phyloP scores from a whole-genome alignment of 2,329 filamentous ascomycete genomes.

The Nothopassalora personata region DNA sequence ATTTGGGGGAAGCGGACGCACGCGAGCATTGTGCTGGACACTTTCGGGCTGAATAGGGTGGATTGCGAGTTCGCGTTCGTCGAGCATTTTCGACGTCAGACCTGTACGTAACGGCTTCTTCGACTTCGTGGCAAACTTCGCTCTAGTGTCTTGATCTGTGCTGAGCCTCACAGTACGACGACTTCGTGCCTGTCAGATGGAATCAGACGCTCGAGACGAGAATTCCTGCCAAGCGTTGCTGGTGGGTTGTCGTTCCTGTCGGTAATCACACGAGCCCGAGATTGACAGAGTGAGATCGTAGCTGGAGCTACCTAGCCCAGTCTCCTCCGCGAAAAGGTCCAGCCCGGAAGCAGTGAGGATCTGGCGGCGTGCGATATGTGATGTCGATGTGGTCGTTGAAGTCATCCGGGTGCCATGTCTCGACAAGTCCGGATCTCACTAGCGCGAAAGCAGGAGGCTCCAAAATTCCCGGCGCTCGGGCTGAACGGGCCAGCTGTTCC shows the following conservation, averaged over 20 bases:
- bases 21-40: constrained; percentile 75
- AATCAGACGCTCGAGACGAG: background rate
- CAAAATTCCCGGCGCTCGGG: background rate
- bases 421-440: too few relatives aligned
- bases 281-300: background rate
- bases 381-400: too few relatives aligned
- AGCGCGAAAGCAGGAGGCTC: too few relatives aligned
- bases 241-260: background rate
- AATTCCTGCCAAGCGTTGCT: background rate
- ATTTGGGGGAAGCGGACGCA: constrained; percentile 35
- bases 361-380: too few relatives aligned
- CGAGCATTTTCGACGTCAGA: constrained; percentile 47
- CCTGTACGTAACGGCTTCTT: background rate
- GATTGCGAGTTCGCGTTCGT: constrained; percentile 70
- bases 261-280: background rate
- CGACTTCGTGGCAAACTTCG: background rate
- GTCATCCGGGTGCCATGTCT: too few relatives aligned
- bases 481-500: background rate
- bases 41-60: constrained; percentile 73
- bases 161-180: background rate
- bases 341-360: too few relatives aligned
- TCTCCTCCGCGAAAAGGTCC: too few relatives aligned
- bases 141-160: background rate
- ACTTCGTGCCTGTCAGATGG: background rate
- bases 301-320: too few relatives aligned